Conservation (phyloP, 2,329 filamentous ascomycete genomes). For the Blastomyces gilchristii region DNA sequence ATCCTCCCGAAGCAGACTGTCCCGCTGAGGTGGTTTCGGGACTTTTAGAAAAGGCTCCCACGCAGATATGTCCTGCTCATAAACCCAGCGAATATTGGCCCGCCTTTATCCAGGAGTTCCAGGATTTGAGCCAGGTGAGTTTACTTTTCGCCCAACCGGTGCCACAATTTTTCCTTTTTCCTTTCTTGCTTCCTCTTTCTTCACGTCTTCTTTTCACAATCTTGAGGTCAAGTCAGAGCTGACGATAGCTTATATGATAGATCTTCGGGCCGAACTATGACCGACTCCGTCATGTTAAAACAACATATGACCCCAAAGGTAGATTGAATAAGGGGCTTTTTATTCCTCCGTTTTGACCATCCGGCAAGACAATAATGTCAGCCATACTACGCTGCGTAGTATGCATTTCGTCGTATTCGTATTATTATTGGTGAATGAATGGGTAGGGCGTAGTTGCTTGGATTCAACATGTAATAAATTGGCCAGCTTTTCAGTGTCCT, state of each 20-base stretch:
- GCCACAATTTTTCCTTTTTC: no score
- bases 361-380: background rate
- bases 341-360: background rate
- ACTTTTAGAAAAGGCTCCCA: background rate
- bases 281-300: slow-evolving; percentile 28
- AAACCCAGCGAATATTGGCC: background rate
- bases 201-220: background rate
- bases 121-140: slow-evolving; percentile 4
- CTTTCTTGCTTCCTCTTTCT: background rate
- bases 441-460: background rate
- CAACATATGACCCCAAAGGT: slow-evolving; percentile 30
- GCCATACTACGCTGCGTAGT: background rate
- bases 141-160: background rate
- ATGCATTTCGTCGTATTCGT: background rate
- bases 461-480: background rate
- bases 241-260: background rate
- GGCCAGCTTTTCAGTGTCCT: background rate
- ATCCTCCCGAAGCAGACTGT: background rate
- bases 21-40: background rate
- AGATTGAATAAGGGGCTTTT: background rate
- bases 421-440: background rate
- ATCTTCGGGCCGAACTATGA: slow-evolving; percentile 34
- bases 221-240: background rate
- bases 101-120: background rate
- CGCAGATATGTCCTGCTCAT: background rate